Conservation (phyloP, 345 rosid species). For the Populus davidiana region DNA sequence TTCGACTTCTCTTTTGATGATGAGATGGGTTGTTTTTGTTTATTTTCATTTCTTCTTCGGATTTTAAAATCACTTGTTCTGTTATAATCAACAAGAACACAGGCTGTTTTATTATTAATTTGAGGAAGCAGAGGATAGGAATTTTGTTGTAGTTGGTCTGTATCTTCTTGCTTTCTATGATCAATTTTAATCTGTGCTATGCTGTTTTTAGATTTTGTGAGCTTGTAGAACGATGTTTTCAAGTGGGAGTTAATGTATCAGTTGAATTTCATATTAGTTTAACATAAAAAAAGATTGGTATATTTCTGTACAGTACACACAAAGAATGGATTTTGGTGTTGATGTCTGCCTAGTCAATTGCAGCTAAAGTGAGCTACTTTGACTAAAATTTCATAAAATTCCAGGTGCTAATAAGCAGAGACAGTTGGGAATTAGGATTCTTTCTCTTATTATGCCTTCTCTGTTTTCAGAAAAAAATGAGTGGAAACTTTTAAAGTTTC, state of each 20-base stretch:
- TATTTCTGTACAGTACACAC: neutral
- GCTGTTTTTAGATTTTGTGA: conserved; percentile 1
- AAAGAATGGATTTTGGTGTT: conserved; percentile 5
- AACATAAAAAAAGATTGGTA: neutral
- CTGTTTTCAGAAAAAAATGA: neutral
- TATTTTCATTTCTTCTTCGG: neutral
- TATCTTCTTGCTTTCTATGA: neutral
- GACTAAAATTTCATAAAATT: neutral
- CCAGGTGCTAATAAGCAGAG: neutral
- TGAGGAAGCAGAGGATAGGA: neutral
- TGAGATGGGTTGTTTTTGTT: conserved; percentile 9
- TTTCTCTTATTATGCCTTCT: neutral
- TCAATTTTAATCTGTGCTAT: neutral
- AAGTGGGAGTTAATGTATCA: neutral
- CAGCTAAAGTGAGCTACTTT: conserved; percentile 3
- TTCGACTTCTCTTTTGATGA: neutral
- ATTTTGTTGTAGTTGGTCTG: neutral
- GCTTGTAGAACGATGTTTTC: neutral
- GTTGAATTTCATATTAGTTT: neutral
- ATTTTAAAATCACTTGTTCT: conserved; percentile 5
- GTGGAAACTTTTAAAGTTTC: neutral
- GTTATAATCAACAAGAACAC: conserved; percentile 4
- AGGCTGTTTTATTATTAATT: neutral
- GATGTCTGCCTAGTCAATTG: neutral
- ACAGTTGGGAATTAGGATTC: neutral